Evolutionary conservation across 2,329 filamentous ascomycete genomes (phyloP), one percentile per base, ranked within the genome.

Genomic region (Neofusicoccum parvum): DNA sequence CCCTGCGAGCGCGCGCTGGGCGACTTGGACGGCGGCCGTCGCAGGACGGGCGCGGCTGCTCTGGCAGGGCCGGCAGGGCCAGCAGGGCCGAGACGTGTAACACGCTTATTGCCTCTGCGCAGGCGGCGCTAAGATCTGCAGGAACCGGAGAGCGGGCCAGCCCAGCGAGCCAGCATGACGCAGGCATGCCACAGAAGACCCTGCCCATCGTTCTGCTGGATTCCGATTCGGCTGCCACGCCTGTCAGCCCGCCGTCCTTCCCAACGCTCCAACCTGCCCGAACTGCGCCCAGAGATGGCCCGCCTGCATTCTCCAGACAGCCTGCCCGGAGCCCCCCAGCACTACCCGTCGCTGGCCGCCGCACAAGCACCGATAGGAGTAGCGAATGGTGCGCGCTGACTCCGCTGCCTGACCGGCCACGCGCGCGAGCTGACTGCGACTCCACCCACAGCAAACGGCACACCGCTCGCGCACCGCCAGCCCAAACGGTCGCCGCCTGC

Each of bases 361-460:
- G 41, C 43, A 11, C 27, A 46, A 11, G 23, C 53, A 14, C 14
- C 41, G n/a, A 20, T 23, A 17, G 27, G 15, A n/a, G 36, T 23
- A 17, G 39, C 54, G n/a, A 36, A 48, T 12, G 20, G 56, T 60
- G 56, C 27, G 27, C 27, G 27, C 48, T 49, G 56, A 46, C 56
- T 39, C 56, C 56, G 27, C 56, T 48, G 56, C 43, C 56, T 39
- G 56, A 60, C 56, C 54, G 56, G 43, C 56, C 27, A 37, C 10
- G 56, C 43, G 32, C 41, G 27, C 56, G 56, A 48, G 43, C 56
- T 60, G 56, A 60, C 56, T 36, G 6, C 27, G 56, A 20, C 56
- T 60, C 56, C 56, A 43, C 54, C 37, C 53, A 60, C 56, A 60
- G 56, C 56, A 32, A 60, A 62, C 59, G 48, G 59, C 46, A 50